Evolutionary conservation across 2,329 filamentous ascomycete genomes (phyloP).

Genomic region (Periconia sp.): DNA sequence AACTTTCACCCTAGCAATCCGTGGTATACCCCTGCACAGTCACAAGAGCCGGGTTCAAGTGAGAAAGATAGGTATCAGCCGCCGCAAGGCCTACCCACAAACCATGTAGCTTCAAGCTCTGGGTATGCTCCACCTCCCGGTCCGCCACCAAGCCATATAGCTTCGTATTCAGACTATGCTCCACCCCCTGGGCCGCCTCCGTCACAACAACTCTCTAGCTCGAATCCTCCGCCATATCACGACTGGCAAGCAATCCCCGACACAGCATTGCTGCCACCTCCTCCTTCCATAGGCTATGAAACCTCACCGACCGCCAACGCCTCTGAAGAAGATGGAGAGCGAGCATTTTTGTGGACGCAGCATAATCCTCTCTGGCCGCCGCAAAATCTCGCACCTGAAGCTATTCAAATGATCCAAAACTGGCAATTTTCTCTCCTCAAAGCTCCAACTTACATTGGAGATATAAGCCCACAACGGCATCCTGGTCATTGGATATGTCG

Average conservation of each 20-base stretch:
- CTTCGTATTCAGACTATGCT: conserved; percentile 21
- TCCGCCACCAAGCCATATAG: conserved; percentile 30
- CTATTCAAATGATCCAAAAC: conserved; percentile 55
- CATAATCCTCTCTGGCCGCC: conserved; percentile 65
- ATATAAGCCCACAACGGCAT: conserved; percentile 54
- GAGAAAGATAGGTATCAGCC: conserved; percentile 34
- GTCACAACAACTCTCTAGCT: conserved; percentile 42
- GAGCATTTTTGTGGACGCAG: conserved; percentile 70
- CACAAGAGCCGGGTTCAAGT: conserved; percentile 20
- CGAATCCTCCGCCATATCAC: conserved; percentile 64
- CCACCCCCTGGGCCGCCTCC: conserved; percentile 32
- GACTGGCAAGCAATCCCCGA: conserved; percentile 78
- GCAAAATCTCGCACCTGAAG: conserved; percentile 55
- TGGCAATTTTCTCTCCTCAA: conserved; percentile 56
- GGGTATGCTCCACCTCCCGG: conserved; percentile 33
- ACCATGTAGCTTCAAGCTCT: conserved; percentile 13
- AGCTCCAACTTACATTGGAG: conserved; percentile 37
- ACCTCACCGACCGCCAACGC: conserved; percentile 74
- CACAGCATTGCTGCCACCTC: conserved; percentile 73
- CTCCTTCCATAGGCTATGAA: conserved; percentile 71
- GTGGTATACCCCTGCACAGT: conserved; percentile 22
- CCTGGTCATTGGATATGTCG: conserved; percentile 52
- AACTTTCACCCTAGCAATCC: conserved; percentile 32
- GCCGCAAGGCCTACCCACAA: conserved; percentile 39
- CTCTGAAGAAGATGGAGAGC: conserved; percentile 65